Evolutionary conservation across 179 eudicot species (phyloP).

Genomic region (Heliamphora pulchella): DNA sequence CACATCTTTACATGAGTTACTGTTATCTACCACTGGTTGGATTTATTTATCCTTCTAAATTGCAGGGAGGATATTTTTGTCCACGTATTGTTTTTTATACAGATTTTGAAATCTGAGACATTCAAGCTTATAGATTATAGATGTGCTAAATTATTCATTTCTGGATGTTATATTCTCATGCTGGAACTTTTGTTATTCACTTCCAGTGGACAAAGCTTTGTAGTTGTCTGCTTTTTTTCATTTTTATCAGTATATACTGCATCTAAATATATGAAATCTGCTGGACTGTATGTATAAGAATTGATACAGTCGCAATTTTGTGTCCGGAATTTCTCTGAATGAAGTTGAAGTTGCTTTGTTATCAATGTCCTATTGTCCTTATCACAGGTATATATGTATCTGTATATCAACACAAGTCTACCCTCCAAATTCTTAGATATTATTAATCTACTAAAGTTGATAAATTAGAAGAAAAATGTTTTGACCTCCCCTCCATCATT

Average conservation of each 20-base stretch:
- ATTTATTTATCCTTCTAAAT: neutral
- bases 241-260: neutral
- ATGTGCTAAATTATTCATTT: neutral
- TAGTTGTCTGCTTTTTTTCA: neutral
- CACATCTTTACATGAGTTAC: neutral
- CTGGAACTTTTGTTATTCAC: neutral
- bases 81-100: neutral
- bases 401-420: too few relatives aligned
- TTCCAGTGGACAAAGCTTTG: neutral
- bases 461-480: too few relatives aligned
- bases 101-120: neutral
- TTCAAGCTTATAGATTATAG: neutral
- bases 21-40: neutral
- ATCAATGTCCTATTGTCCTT: neutral
- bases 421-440: too few relatives aligned
- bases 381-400: neutral
- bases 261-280: neutral
- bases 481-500: neutral
- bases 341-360: neutral
- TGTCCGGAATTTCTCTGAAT: neutral
- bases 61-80: neutral
- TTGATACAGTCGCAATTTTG: neutral
- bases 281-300: neutral
- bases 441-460: too few relatives aligned
- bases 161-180: neutral